These are phyloP conservation scores for maize (Zea mays) DNA, from an alignment of 176 grass and related monocot genomes.

Conservation along the genomic window Zm-B73-REFERENCE-NAM-5.0 NC_050103.1:126681501-126682000, in stretches of 20 bases:
- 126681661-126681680: background rate
- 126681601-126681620: background rate
- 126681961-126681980: constrained; percentile 10
- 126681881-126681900: background rate
- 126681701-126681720: background rate
- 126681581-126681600: background rate
- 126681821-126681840: too few species aligned
- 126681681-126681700: constrained; percentile 14
- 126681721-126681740: background rate
- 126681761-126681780: background rate
- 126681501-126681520: constrained; percentile 9
- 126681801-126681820: too few species aligned
- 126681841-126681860: background rate
- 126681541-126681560: background rate
- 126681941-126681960: background rate
- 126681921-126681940: constrained; percentile 30
- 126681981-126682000: constrained; percentile 15
- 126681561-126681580: background rate
- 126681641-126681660: background rate
- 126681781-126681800: too few species aligned
- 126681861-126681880: background rate
- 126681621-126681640: background rate
- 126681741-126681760: background rate
- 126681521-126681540: constrained; percentile 16
- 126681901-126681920: constrained; percentile 7